Conservation (phyloP, 345 rosid genomes). For the Eucalyptus sp. region DNA sequence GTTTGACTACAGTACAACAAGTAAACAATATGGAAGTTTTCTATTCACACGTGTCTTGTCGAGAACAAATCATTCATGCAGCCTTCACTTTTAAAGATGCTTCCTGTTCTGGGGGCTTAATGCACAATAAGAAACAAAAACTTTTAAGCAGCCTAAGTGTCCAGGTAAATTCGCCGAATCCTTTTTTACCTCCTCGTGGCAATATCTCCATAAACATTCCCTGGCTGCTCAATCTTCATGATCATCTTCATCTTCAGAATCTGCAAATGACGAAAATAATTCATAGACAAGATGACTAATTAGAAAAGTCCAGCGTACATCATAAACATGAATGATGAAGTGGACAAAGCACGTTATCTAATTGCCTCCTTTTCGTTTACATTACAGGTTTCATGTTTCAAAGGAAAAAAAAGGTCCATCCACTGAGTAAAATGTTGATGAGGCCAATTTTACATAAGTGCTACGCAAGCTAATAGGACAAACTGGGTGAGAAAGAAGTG, state of each 20-base stretch:
- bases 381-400: not conserved
- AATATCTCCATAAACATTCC: not conserved
- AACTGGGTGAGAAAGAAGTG: not conserved
- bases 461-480: not conserved
- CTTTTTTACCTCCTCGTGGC: not conserved
- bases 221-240: conserved; percentile 25
- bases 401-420: not conserved
- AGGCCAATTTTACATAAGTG: not conserved
- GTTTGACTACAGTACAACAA: not conserved
- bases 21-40: not conserved
- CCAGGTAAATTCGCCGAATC: not conserved
- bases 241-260: conserved; percentile 37
- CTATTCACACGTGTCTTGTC: not conserved
- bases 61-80: not conserved
- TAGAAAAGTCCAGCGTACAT: not conserved
- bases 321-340: not conserved
- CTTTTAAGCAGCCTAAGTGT: not conserved
- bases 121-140: not conserved
- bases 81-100: not conserved
- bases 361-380: not conserved
- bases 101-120: not conserved
- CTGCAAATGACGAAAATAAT: not conserved
- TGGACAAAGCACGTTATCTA: not conserved
- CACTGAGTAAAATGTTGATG: not conserved
- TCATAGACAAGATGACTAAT: not conserved